A percentile compares a stretch with the other conserved stretches of the same genome.
phyloP scores from a whole-genome alignment of 129 eudicot species.

The Logfia minima region DNA sequence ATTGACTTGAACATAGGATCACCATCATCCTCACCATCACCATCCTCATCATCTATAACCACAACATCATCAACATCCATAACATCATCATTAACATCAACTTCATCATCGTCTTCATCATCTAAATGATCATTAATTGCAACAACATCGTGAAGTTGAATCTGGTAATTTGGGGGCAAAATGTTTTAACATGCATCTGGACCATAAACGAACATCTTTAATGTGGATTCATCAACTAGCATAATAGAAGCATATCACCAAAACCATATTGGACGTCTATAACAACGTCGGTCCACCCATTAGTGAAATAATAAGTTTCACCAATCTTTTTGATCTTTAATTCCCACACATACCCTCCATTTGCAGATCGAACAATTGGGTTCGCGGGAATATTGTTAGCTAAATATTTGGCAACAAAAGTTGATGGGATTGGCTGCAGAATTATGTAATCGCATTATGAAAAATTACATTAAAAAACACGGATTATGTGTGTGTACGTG shows the following conservation, averaged over 20 bases:
- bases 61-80: no score
- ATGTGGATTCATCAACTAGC: conserved; percentile 2
- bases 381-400: background rate
- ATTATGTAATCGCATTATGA: background rate
- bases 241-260: conserved; percentile 3
- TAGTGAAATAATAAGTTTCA: background rate
- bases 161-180: background rate
- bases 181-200: background rate
- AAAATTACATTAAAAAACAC: no score
- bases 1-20: background rate
- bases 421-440: background rate
- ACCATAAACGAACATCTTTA: background rate
- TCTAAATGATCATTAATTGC: background rate
- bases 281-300: conserved; percentile 20
- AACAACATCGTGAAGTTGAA: background rate
- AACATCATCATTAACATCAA: background rate
- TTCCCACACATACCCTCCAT: conserved; percentile 15
- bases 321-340: background rate
- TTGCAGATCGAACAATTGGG: background rate
- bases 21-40: background rate
- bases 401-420: background rate
- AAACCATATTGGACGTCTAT: background rate
- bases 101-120: background rate
- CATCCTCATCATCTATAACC: background rate
- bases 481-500: background rate